A percentile compares a stretch with the other conserved stretches of the same genome.
Conservation (phyloP, 345 rosid species). For the Kandelia obovata region DNA sequence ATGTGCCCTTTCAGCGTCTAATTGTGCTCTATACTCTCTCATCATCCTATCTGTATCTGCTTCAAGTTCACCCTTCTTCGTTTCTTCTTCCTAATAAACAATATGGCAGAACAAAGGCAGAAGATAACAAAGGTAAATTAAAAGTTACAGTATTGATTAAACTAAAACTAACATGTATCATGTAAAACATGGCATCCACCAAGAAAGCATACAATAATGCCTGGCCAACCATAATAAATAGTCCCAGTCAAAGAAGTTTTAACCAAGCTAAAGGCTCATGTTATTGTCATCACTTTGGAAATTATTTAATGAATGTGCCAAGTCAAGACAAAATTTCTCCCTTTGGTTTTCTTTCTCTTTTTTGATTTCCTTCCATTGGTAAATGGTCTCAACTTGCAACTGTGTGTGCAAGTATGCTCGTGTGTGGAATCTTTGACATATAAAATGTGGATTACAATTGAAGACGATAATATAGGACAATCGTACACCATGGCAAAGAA, state of each 20-base stretch:
- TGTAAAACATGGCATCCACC: no score
- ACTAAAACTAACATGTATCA: no score
- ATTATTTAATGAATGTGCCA: no score
- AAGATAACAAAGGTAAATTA: neutral
- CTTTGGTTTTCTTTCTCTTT: neutral
- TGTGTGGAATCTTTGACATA: neutral
- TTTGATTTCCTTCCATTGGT: neutral
- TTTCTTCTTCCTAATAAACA: slow-evolving; percentile 72
- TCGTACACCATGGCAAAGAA: neutral
- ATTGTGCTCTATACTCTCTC: slow-evolving; percentile 95
- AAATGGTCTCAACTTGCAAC: neutral
- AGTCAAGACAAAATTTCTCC: no score
- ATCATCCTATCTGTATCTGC: slow-evolving; percentile 92
- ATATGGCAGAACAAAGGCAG: slow-evolving; percentile 2
- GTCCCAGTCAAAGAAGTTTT: no score
- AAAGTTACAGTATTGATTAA: no score
- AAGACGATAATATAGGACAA: neutral
- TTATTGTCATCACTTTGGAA: no score
- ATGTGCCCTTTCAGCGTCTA: slow-evolving; percentile 91
- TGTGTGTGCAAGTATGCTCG: no score
- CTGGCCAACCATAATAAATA: no score
- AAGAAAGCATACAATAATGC: no score
- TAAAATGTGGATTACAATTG: neutral
- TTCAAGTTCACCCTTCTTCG: slow-evolving; percentile 81
- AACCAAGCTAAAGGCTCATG: no score